Evolutionary conservation across 345 rosid genomes (phyloP).

Genomic region (Carallia pectinifolia): DNA sequence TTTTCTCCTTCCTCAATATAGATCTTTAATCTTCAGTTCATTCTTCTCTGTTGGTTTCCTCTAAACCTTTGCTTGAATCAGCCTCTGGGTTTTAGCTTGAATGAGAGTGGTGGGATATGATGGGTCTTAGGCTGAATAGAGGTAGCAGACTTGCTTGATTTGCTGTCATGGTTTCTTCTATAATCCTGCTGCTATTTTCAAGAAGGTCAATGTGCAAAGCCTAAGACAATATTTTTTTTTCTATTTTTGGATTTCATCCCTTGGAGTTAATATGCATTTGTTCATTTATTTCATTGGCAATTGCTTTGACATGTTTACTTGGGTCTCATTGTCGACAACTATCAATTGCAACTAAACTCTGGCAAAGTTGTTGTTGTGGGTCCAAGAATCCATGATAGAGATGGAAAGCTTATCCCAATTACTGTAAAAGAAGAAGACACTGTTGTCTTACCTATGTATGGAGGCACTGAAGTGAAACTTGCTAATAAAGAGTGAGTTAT

Average conservation of each 20-base stretch:
- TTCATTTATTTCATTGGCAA: neutral
- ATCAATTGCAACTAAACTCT: slow-evolving; percentile 19
- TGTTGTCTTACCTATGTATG: slow-evolving; percentile 30
- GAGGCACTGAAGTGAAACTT: slow-evolving; percentile 33
- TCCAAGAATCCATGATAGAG: slow-evolving; percentile 22
- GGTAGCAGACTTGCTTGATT: neutral
- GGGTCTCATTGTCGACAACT: neutral
- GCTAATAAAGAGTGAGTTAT: slow-evolving; percentile 27
- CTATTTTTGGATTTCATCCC: neutral
- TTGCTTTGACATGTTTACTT: neutral
- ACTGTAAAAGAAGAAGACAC: slow-evolving; percentile 28
- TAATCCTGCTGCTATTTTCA: neutral
- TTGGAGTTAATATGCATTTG: neutral
- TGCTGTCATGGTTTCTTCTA: neutral
- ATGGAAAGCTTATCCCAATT: slow-evolving; percentile 23
- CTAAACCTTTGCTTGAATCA: neutral
- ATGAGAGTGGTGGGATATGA: neutral
- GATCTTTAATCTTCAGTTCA: neutral
- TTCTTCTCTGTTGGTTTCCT: neutral
- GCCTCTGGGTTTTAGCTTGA: neutral
- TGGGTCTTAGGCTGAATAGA: neutral
- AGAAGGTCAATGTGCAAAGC: neutral
- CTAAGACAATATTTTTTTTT: neutral
- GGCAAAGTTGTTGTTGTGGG: slow-evolving; percentile 30
- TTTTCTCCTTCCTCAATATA: neutral